Evolutionary conservation across 495 filamentous ascomycete genomes (phyloP), one percentile per base, ranked within the genome.

Genomic region (Mycothermus thermophilus): DNA sequence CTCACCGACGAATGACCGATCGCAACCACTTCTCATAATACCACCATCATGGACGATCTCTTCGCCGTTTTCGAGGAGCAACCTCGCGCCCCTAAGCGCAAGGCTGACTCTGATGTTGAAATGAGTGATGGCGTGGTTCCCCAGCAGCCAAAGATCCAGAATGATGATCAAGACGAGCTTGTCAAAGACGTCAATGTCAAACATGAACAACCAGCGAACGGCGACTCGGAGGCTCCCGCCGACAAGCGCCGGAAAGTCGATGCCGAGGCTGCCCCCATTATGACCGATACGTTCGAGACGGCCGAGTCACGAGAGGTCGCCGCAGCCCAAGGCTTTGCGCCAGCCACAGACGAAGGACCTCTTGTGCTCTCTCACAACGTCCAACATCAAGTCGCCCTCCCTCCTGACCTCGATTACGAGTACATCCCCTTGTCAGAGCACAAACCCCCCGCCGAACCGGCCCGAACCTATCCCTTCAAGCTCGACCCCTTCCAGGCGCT

Each of bases 401-500:
- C 90, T 1, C 84, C 85, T 3, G 80, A 88, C 52, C 55, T 68
- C 23, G 62, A 68, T 45, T 94, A 93, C 64, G 77, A 83, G 40
- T 97, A 96, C 55, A 67, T 86, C 17, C 90, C 87, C 9, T 83
- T 97, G 34, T 86, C 83, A 6, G 65, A 93, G 57, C 90, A 97
- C 66, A 80, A 82, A 51, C 62, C 80, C 7, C 84, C 84, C 14
- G 83, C 79, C 40, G 72, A 79, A 27, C 90, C 88, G 13, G 90
- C 92, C 13, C 71, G 81, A 32, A 71, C 61, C 30, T 97, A 77
- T 63, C 71, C 80, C 2, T 97, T 97, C 63, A 80, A 77, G 14
- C 75, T 97, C 41, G 90, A 97, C 64, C 90, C 92, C 37, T 97
- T 97, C 67, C 90, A 97, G 59, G 77, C 86, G 47, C 70, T 93